A percentile compares a stretch with the other conserved stretches of the same genome.
phyloP scores from a whole-genome alignment of 2,329 filamentous ascomycete genomes.

The Calonectria multiphialidica region DNA sequence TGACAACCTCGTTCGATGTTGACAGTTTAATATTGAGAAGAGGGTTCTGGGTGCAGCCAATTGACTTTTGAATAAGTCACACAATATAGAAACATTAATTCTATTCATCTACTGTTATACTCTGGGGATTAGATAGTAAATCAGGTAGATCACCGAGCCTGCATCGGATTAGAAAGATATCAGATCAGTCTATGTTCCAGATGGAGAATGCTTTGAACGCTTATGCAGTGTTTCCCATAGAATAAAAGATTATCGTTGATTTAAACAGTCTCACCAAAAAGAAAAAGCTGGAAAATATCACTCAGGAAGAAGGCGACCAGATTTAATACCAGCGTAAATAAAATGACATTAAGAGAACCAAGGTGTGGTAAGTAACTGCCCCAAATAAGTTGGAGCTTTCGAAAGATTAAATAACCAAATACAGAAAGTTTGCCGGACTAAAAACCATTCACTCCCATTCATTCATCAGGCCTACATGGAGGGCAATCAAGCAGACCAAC shows the following conservation, averaged over 20 bases:
- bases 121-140: no score
- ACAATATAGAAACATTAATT: no score
- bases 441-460: neutral
- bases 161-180: no score
- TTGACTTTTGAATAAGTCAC: neutral
- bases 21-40: neutral
- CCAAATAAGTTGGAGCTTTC: neutral
- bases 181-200: no score
- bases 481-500: neutral
- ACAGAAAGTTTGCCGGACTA: neutral
- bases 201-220: no score
- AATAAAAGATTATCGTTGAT: no score
- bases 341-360: conserved; percentile 1
- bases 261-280: no score
- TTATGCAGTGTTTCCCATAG: no score
- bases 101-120: no score
- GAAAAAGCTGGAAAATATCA: neutral
- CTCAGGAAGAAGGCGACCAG: neutral
- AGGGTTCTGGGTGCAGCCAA: neutral
- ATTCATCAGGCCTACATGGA: neutral
- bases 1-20: neutral
- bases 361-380: neutral
- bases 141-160: no score
- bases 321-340: neutral
- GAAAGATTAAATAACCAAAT: neutral